Percentiles rank a stretch among this genome's conserved stretches.
Evolutionary conservation across 2,329 filamentous ascomycete species (phyloP).

Genomic region (Lachnellula arida): DNA sequence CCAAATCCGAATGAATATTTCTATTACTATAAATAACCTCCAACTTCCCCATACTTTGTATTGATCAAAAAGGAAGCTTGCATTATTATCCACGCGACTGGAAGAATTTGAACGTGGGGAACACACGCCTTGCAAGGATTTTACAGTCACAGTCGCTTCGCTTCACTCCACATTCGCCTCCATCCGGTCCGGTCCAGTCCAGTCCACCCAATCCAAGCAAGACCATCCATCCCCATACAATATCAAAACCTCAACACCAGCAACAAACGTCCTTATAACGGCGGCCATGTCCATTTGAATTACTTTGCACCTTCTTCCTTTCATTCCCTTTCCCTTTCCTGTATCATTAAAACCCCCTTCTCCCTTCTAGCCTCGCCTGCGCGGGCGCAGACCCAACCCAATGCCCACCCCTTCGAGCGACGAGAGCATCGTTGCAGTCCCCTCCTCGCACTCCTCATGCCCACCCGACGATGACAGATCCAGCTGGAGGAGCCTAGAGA

Average conservation of each 20-base stretch:
- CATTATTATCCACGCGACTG: background rate
- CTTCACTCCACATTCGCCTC: background rate
- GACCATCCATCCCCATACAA: constrained; percentile 9
- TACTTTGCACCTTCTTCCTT: constrained; percentile 5
- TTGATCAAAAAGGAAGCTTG: too few relatives aligned
- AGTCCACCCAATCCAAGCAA: constrained; percentile 6
- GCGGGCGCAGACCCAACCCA: constrained; percentile 26
- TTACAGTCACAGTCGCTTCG: background rate
- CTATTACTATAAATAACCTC: too few relatives aligned
- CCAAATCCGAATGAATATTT: too few relatives aligned
- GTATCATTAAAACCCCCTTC: constrained; percentile 28
- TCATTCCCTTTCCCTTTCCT: constrained; percentile 19
- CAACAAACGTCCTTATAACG: constrained; percentile 16
- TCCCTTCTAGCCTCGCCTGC: constrained; percentile 25
- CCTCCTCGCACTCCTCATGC: constrained; percentile 36
- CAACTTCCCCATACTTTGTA: too few relatives aligned
- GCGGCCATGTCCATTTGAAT: constrained; percentile 26
- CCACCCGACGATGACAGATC: constrained; percentile 39
- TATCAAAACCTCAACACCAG: constrained; percentile 12
- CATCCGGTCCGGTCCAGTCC: too few relatives aligned
- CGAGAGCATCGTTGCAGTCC: constrained; percentile 21
- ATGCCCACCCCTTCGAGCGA: constrained; percentile 33
- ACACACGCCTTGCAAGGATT: background rate
- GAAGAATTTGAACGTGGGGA: too few relatives aligned
- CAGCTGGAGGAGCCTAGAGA: constrained; percentile 32